A percentile compares a stretch with the other conserved stretches of the same genome.
Evolutionary conservation across 768 basidiomycete genomes (phyloP).

Genomic region (Tricholoma saponaceum): DNA sequence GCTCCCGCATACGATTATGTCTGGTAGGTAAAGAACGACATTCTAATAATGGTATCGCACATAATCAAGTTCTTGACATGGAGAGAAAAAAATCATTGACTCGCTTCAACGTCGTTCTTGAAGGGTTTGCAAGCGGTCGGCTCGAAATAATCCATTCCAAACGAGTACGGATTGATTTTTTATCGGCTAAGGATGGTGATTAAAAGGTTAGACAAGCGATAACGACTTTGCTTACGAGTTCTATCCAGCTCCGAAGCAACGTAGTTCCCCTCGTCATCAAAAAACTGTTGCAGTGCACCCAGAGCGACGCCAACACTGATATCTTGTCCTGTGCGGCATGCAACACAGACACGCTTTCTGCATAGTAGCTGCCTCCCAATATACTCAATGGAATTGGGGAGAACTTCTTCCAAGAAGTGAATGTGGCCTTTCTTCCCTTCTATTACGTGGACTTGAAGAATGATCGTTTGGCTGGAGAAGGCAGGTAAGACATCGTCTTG

Average conservation of each 20-base stretch:
- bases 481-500: not conserved
- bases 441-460: constrained; percentile 20
- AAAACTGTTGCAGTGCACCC: constrained; percentile 53
- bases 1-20: too few relatives aligned
- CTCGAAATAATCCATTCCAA: constrained; percentile 86
- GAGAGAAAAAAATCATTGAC: constrained; percentile 74
- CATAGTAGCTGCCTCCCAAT: constrained; percentile 34
- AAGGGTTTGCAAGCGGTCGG: constrained; percentile 75
- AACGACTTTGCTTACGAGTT: constrained; percentile 1
- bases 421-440: constrained; percentile 53
- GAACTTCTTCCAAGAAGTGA: constrained; percentile 21
- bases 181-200: constrained; percentile 33
- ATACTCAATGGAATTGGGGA: constrained; percentile 49
- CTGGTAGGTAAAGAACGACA: not conserved
- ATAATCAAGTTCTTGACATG: constrained; percentile 1
- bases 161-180: constrained; percentile 63
- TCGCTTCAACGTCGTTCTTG: constrained; percentile 73
- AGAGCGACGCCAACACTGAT: constrained; percentile 60
- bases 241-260: constrained; percentile 5
- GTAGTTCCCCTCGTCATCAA: constrained; percentile 45
- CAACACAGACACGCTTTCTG: constrained; percentile 40
- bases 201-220: not conserved
- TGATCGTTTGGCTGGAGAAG: not conserved
- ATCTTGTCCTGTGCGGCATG: constrained; percentile 59
- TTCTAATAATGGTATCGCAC: not conserved